Conservation (phyloP, 2,329 filamentous ascomycete genomes). For the Thelonectria olida region DNA sequence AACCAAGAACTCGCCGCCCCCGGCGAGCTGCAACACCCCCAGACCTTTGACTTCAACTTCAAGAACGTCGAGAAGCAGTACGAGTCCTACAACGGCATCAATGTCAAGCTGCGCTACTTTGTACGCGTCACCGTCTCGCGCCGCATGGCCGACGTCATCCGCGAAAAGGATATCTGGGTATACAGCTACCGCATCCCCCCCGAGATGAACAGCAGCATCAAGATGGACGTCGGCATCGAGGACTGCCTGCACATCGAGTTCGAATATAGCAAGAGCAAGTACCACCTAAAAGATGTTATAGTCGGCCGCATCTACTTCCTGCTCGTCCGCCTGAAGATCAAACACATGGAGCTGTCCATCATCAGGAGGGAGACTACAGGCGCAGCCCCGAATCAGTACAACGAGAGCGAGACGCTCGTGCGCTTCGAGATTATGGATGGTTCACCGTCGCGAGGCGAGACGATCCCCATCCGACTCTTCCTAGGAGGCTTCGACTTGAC, state of each 20-base stretch:
- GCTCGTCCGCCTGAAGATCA: constrained; percentile 96
- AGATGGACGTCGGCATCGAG: constrained; percentile 99
- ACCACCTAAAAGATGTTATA: constrained; percentile 98
- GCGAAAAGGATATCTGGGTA: constrained; percentile 99
- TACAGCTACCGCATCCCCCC: constrained; percentile 98
- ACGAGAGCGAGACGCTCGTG: constrained; percentile 97
- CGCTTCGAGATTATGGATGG: constrained; percentile 99
- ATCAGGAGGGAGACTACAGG: constrained; percentile 97
- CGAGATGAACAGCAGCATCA: constrained; percentile 98
- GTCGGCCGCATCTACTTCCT: constrained; percentile 99
- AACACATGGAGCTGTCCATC: constrained; percentile 99
- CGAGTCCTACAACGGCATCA: constrained; percentile 99
- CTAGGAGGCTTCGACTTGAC: constrained; percentile 97
- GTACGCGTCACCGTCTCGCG: constrained; percentile 95
- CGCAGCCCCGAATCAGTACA: constrained; percentile 97
- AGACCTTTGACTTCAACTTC: constrained; percentile 99
- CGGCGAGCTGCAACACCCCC: constrained; percentile 96
- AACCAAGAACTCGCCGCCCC: constrained; percentile 97
- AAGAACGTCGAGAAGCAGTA: constrained; percentile 99
- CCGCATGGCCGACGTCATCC: constrained; percentile 96
- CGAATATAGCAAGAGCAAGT: constrained; percentile 99
- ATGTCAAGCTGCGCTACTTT: constrained; percentile 98
- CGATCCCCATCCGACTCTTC: constrained; percentile 96
- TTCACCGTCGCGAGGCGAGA: constrained; percentile 93
- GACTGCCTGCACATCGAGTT: constrained; percentile 99